Evolutionary conservation across 305 asterid species (phyloP).

Genomic region (Rubia balearica): DNA sequence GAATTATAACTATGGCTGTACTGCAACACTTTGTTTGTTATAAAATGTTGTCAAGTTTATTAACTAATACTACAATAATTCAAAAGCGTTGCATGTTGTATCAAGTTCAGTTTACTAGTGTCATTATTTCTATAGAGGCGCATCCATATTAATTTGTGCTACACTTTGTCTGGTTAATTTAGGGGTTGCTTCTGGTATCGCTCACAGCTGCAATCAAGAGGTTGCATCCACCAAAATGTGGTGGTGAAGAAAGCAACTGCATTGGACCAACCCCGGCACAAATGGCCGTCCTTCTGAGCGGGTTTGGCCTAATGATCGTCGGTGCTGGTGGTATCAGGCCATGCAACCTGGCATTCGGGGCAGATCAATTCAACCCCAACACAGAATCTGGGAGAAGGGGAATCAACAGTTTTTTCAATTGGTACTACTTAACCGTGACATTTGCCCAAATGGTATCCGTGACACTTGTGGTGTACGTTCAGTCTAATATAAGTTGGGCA

Average conservation of each 20-base stretch:
- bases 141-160: neutral
- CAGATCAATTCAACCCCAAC: constrained; percentile 75
- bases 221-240: constrained; percentile 63
- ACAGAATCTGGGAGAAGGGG: constrained; percentile 56
- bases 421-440: constrained; percentile 68
- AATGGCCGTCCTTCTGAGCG: constrained; percentile 35
- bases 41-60: neutral
- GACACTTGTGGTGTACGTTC: constrained; percentile 62
- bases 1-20: neutral
- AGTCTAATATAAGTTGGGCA: constrained; percentile 61
- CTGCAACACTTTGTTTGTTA: neutral
- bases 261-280: constrained; percentile 49
- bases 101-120: no score
- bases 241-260: constrained; percentile 27
- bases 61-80: neutral
- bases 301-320: constrained; percentile 44
- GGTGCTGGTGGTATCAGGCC: constrained; percentile 81
- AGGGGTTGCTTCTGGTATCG: constrained; percentile 50
- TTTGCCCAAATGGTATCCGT: constrained; percentile 69
- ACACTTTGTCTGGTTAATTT: neutral
- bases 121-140: neutral
- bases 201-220: constrained; percentile 48
- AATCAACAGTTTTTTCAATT: constrained; percentile 69
- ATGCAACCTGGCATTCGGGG: constrained; percentile 75
- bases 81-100: neutral